Percentiles rank a stretch among this genome's conserved stretches.
These are phyloP conservation scores for Limnanthes douglasii DNA, from an alignment of 345 rosid species.

Conservation along the genomic window DNA sequence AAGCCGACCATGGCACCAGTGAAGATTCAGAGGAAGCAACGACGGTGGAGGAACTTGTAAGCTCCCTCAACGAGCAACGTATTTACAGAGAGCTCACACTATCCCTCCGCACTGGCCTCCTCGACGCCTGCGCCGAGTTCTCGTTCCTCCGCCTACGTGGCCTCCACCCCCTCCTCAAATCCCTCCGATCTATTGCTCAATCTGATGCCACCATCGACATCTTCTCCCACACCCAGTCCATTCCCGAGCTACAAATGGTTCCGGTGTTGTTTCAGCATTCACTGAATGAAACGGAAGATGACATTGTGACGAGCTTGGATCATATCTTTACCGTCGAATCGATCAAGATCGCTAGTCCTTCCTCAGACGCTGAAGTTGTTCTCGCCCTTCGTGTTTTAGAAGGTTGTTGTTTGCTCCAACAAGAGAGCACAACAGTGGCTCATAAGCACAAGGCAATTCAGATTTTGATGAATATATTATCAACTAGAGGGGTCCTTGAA, in stretches of 20 bases:
- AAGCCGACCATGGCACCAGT: too few relatives aligned
- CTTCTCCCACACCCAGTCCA: constrained; percentile 62
- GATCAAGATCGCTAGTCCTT: constrained; percentile 67
- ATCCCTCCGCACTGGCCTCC: constrained; percentile 73
- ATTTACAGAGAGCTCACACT: constrained; percentile 78
- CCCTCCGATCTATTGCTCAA: constrained; percentile 58
- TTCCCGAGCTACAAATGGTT: constrained; percentile 81
- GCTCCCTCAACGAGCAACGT: constrained; percentile 46
- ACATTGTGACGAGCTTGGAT: constrained; percentile 51
- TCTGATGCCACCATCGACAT: constrained; percentile 58
- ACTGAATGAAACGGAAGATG: constrained; percentile 50
- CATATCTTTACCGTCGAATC: constrained; percentile 75
- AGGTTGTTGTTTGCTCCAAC: constrained; percentile 89
- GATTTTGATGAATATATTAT: too few relatives aligned
- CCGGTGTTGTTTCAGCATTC: constrained; percentile 70
- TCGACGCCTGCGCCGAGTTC: constrained; percentile 81
- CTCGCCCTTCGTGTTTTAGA: constrained; percentile 88
- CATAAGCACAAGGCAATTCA: constrained; percentile 67
- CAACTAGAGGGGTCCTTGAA: too few relatives aligned
- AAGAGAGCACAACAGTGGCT: constrained; percentile 69
- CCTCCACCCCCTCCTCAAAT: constrained; percentile 73
- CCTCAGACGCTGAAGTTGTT: constrained; percentile 63
- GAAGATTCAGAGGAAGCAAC: constrained; percentile 18
- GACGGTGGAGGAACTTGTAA: constrained; percentile 62
- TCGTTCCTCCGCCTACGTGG: constrained; percentile 88